Conservation (phyloP, 2,329 filamentous ascomycete genomes). For the Ophiostoma ulmi region DNA sequence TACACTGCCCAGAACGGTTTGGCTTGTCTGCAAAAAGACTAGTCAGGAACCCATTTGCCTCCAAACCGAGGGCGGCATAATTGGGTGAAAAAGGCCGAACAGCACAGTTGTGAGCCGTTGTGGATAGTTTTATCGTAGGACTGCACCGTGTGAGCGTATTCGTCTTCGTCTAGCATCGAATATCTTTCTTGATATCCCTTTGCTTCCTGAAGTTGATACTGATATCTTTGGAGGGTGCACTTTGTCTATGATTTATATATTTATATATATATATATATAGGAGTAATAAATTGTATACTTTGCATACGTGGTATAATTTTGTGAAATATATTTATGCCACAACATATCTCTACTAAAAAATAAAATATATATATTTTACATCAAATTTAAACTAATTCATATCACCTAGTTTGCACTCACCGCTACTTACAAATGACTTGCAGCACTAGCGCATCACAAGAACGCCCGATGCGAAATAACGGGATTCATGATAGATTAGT, state of each 20-base stretch:
- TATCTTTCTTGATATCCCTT: neutral
- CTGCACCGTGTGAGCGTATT: neutral
- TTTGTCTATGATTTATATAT: neutral
- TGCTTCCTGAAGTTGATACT: too few species aligned
- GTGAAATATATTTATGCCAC: neutral
- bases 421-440: slow-evolving; percentile 9
- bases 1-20: neutral
- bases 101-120: neutral
- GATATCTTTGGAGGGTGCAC: too few species aligned
- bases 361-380: neutral
- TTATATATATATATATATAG: neutral
- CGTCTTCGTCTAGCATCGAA: neutral
- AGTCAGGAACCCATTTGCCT: slow-evolving; percentile 27
- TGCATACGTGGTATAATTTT: neutral
- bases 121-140: neutral
- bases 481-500: neutral
- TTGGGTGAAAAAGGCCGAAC: neutral
- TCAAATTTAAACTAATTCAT: neutral
- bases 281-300: neutral
- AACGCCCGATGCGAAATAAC: neutral
- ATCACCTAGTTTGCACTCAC: neutral
- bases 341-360: too few species aligned
- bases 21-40: slow-evolving; percentile 28
- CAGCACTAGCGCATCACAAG: neutral
- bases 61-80: neutral